Evolutionary conservation across 441 rosid genomes (phyloP).

Genomic region (Euphorbia celastroides): DNA sequence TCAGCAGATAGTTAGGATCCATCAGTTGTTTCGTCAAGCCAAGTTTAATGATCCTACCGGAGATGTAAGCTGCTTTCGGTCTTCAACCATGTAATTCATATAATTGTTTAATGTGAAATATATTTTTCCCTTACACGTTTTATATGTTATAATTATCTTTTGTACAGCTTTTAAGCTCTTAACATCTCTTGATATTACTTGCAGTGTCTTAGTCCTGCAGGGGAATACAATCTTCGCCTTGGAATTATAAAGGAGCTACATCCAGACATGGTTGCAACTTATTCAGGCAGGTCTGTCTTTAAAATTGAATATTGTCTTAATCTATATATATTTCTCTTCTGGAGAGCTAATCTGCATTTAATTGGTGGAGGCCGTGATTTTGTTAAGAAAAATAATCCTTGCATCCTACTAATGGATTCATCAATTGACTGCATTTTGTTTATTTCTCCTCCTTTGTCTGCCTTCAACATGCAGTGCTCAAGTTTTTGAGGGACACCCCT

Average conservation of each 20-base stretch:
- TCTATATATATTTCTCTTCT: background rate
- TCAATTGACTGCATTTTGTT: background rate
- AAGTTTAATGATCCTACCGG: slow-evolving; percentile 97
- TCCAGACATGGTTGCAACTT: slow-evolving; percentile 97
- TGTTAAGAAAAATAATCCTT: slow-evolving; percentile 3
- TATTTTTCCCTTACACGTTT: background rate
- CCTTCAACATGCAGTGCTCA: slow-evolving; percentile 68
- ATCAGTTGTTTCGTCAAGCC: slow-evolving; percentile 98
- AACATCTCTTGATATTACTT: slow-evolving; percentile 11
- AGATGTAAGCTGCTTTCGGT: slow-evolving; percentile 52
- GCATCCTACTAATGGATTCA: background rate
- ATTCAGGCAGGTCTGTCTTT: slow-evolving; percentile 82
- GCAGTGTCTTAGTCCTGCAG: slow-evolving; percentile 99
- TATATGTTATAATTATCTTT: background rate
- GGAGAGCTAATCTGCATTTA: background rate
- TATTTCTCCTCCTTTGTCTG: slow-evolving; percentile 13
- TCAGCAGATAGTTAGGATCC: slow-evolving; percentile 95
- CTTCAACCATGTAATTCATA: slow-evolving; percentile 10
- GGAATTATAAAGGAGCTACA: slow-evolving; percentile 98
- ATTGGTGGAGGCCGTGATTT: background rate
- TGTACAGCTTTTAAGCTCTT: background rate
- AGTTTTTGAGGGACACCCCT: slow-evolving; percentile 98
- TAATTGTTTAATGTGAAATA: slow-evolving; percentile 1
- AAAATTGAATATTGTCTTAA: slow-evolving; percentile 14
- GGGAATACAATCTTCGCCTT: slow-evolving; percentile 97